These are phyloP conservation scores for Quillaja saponaria DNA, from an alignment of 306 rosid genomes.

Conservation along the genomic window DNA sequence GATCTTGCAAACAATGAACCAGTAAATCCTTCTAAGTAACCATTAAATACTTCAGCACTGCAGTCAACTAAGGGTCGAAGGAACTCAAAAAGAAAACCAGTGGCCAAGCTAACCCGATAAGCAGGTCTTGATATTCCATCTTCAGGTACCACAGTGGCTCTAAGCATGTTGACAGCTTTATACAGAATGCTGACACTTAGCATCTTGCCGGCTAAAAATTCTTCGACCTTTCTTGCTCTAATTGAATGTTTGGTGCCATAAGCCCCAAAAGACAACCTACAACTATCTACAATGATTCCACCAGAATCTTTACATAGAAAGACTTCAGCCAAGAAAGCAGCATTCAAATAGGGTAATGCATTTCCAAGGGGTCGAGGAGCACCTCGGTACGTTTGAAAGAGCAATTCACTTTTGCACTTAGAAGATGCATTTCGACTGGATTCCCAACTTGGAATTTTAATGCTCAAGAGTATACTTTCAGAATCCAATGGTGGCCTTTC, in stretches of 20 bases:
- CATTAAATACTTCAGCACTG: conserved; percentile 26
- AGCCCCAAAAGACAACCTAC: conserved; percentile 77
- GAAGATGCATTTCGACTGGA: conserved; percentile 34
- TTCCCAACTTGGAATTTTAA: conserved; percentile 62
- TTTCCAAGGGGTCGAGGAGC: conserved; percentile 89
- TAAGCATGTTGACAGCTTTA: conserved; percentile 59
- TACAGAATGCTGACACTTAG: conserved; percentile 48
- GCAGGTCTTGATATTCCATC: conserved; percentile 52
- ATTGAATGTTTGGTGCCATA: conserved; percentile 69
- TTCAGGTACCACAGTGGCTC: conserved; percentile 52
- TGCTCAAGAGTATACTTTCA: conserved; percentile 56
- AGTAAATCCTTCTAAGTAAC: conserved; percentile 25
- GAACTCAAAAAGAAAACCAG: conserved; percentile 74
- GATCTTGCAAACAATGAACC: conserved; percentile 9
- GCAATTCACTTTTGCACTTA: conserved; percentile 33
- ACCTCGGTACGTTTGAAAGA: conserved; percentile 79
- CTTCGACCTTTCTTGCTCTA: conserved; percentile 74
- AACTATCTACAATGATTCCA: conserved; percentile 45
- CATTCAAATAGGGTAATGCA: conserved; percentile 68
- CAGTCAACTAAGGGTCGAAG: conserved; percentile 53
- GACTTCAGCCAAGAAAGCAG: conserved; percentile 73
- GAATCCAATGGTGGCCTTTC: conserved; percentile 58
- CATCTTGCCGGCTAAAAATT: conserved; percentile 59
- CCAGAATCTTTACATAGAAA: conserved; percentile 50
- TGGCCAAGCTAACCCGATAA: conserved; percentile 77